Percentiles rank a stretch among this genome's conserved stretches.
Conservation (phyloP, 2,329 filamentous ascomycete species). For the Aspergillus neotritici region DNA sequence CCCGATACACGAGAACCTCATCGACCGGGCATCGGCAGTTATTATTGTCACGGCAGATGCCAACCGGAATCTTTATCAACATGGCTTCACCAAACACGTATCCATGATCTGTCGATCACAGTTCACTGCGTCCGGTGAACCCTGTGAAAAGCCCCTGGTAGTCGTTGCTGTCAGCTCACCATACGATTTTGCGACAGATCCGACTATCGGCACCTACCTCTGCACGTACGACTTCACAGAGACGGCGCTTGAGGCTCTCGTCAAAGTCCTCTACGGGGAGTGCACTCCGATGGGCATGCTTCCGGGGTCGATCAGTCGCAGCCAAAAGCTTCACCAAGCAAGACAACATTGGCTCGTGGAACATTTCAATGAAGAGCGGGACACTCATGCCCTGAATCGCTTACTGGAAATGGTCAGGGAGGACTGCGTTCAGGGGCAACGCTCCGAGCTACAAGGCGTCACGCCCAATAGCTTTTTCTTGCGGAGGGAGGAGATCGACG, state of each 20-base stretch:
- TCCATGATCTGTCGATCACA: slow-evolving; percentile 73
- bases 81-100: slow-evolving; percentile 92
- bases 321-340: slow-evolving; percentile 80
- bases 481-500: slow-evolving; percentile 63
- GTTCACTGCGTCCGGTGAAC: slow-evolving; percentile 33
- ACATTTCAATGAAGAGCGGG: slow-evolving; percentile 73
- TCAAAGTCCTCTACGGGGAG: slow-evolving; percentile 78
- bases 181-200: slow-evolving; percentile 93
- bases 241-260: slow-evolving; percentile 76
- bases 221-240: slow-evolving; percentile 97
- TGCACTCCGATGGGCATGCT: slow-evolving; percentile 51
- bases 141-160: slow-evolving; percentile 71
- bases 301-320: slow-evolving; percentile 74
- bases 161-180: slow-evolving; percentile 92
- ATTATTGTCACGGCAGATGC: slow-evolving; percentile 91
- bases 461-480: slow-evolving; percentile 72
- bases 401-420: slow-evolving; percentile 67
- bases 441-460: slow-evolving; percentile 63
- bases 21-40: slow-evolving; percentile 79
- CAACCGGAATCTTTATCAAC: slow-evolving; percentile 87
- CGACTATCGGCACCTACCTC: slow-evolving; percentile 81
- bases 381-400: slow-evolving; percentile 66
- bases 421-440: slow-evolving; percentile 54
- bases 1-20: slow-evolving; percentile 88
- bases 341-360: slow-evolving; percentile 94